Percentiles rank a stretch among this genome's conserved stretches.
Conservation (phyloP, 805 yeast genomes). For the Saccharomycopsis malanga region DNA sequence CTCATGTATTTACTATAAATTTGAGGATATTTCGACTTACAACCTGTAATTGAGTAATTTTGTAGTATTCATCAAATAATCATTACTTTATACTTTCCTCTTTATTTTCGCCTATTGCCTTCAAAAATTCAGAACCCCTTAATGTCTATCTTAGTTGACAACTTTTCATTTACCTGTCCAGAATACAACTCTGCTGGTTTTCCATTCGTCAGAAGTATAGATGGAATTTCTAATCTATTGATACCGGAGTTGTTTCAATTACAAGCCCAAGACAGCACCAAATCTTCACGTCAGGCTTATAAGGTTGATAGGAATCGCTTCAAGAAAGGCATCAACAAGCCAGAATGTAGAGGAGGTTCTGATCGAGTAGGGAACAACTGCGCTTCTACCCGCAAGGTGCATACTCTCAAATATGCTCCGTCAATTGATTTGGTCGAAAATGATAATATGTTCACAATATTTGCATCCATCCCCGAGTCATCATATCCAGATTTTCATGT, state of each 20-base stretch:
- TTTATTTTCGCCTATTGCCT: background rate
- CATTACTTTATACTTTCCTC: background rate
- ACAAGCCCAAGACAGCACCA: too few relatives aligned
- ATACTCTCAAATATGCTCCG: background rate
- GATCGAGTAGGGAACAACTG: background rate
- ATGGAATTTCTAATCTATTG: background rate
- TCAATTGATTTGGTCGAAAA: background rate
- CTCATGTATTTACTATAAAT: background rate
- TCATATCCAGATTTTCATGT: constrained; percentile 16
- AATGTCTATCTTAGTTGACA: too few relatives aligned
- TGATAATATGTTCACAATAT: background rate
- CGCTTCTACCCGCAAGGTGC: background rate
- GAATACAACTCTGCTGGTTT: too few relatives aligned
- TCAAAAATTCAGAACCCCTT: background rate
- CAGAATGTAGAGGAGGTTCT: constrained; percentile 19
- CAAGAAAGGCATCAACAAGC: too few relatives aligned
- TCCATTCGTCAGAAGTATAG: background rate
- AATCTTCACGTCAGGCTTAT: too few relatives aligned
- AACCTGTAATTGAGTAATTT: background rate
- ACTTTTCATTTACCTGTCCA: too few relatives aligned
- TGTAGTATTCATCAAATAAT: background rate
- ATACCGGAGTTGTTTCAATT: background rate
- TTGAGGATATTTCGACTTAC: too few relatives aligned
- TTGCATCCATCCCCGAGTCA: background rate
- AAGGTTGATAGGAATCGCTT: too few relatives aligned